A percentile compares a stretch with the other conserved stretches of the same genome.
phyloP scores from a whole-genome alignment of 352 stramenopile species.

The Phytopythium aichiense region DNA sequence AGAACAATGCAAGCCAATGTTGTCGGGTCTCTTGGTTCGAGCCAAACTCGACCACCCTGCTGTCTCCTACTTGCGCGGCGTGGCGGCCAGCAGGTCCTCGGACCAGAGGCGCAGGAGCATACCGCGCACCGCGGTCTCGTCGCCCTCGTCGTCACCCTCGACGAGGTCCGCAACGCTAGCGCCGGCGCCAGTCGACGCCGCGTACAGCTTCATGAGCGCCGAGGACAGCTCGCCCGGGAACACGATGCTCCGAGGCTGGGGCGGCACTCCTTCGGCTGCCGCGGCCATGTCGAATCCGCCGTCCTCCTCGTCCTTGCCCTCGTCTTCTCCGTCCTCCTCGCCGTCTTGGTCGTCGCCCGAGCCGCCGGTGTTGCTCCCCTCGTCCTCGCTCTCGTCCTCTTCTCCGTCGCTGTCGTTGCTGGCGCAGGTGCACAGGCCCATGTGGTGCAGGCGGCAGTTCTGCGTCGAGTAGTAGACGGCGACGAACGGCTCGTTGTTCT shows the following conservation, averaged over 20 bases:
- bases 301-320: constrained; percentile 22
- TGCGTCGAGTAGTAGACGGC: constrained; percentile 64
- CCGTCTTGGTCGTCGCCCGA: constrained; percentile 17
- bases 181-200: constrained; percentile 24
- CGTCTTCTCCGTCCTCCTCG: constrained; percentile 22
- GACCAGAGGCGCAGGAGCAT: constrained; percentile 84
- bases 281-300: constrained; percentile 26
- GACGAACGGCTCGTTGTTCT: constrained; percentile 53
- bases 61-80: constrained; percentile 10
- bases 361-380: constrained; percentile 11
- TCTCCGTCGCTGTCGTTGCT: constrained; percentile 21
- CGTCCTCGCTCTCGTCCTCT: constrained; percentile 15
- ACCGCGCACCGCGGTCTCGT: constrained; percentile 64
- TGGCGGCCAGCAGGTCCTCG: constrained; percentile 53
- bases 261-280: constrained; percentile 30
- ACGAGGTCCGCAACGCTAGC: constrained; percentile 39
- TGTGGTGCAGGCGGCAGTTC: constrained; percentile 83
- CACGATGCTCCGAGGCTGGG: constrained; percentile 47
- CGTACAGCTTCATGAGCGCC: constrained; percentile 72
- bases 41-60: constrained; percentile 9
- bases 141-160: constrained; percentile 18
- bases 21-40: background rate
- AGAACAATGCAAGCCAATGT: background rate
- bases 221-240: constrained; percentile 60
- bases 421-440: constrained; percentile 70